Percentiles rank a stretch among this genome's conserved stretches.
phyloP scores from a whole-genome alignment of 768 basidiomycete species.

The Albatrellus ellisii region DNA sequence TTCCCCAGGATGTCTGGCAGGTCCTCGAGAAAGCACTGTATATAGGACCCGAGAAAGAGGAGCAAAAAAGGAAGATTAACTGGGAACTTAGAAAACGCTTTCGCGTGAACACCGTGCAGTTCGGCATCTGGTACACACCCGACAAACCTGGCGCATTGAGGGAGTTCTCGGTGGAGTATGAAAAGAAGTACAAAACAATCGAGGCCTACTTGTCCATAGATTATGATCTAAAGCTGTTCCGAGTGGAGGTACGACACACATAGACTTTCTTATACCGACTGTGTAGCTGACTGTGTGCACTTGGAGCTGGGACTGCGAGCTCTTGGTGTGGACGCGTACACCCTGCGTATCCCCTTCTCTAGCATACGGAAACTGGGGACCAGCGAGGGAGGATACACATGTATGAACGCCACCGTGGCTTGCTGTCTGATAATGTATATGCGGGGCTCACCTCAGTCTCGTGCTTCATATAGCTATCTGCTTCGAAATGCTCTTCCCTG shows the following conservation, averaged over 20 bases:
- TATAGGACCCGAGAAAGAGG: conserved; percentile 19
- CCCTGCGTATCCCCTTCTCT: conserved; percentile 7
- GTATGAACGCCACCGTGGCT: conserved; percentile 3
- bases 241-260: conserved; percentile 34
- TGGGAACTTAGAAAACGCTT: conserved; percentile 32
- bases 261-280: not conserved
- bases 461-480: conserved; percentile 2
- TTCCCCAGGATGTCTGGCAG: conserved; percentile 4
- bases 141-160: conserved; percentile 14
- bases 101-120: conserved; percentile 50
- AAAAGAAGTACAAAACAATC: conserved; percentile 30
- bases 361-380: conserved; percentile 10
- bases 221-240: conserved; percentile 56
- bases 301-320: conserved; percentile 7
- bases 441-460: not conserved
- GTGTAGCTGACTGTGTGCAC: not conserved
- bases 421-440: not conserved
- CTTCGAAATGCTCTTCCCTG: conserved; percentile 28
- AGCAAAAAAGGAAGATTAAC: conserved; percentile 23
- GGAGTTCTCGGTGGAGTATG: conserved; percentile 60
- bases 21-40: conserved; percentile 21
- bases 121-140: conserved; percentile 42
- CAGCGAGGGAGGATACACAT: too few relatives aligned
- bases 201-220: conserved; percentile 46
- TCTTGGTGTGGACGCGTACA: conserved; percentile 4